These are phyloP conservation scores for Retiboletus flavoniger DNA, from an alignment of 1,284 basidiomycete genomes.

Conservation along the genomic window DNA sequence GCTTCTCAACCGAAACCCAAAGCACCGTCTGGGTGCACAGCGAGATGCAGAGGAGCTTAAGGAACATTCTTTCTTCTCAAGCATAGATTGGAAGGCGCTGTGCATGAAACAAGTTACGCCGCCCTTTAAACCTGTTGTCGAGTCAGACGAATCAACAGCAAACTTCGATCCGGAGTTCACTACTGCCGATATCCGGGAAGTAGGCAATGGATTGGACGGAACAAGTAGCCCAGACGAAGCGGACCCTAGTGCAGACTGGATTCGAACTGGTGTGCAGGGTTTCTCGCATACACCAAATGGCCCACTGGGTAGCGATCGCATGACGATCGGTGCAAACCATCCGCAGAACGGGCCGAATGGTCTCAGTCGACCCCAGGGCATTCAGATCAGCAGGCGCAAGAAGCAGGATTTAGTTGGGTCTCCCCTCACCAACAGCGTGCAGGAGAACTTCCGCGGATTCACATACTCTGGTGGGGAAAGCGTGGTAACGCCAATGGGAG, in stretches of 20 bases:
- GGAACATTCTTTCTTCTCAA: constrained; percentile 92
- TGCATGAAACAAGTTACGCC: constrained; percentile 91
- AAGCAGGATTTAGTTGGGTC: constrained; percentile 51
- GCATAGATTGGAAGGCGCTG: constrained; percentile 88
- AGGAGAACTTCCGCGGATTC: constrained; percentile 93
- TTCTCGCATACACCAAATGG: constrained; percentile 66
- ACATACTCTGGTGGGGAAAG: constrained; percentile 87
- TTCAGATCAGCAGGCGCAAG: constrained; percentile 55
- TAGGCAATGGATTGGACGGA: constrained; percentile 60
- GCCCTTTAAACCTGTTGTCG: constrained; percentile 97
- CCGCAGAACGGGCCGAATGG: constrained; percentile 16
- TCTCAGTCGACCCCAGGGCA: constrained; percentile 40
- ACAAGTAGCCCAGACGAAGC: constrained; percentile 59
- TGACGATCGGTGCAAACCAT: constrained; percentile 15
- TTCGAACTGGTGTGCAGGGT: constrained; percentile 39
- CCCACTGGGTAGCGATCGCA: constrained; percentile 64
- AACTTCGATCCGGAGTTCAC: constrained; percentile 99
- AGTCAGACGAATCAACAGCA: constrained; percentile 95
- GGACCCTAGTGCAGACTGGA: constrained; percentile 73
- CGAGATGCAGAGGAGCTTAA: constrained; percentile 94
- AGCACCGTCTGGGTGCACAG: constrained; percentile 89
- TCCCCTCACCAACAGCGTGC: constrained; percentile 84
- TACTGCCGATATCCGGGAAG: constrained; percentile 73
- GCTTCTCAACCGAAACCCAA: constrained; percentile 97
- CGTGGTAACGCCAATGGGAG: constrained; percentile 42